A percentile compares a stretch with the other conserved stretches of the same genome.
phyloP scores from a whole-genome alignment of 345 rosid genomes.

The Bruguiera gymnorhiza region DNA sequence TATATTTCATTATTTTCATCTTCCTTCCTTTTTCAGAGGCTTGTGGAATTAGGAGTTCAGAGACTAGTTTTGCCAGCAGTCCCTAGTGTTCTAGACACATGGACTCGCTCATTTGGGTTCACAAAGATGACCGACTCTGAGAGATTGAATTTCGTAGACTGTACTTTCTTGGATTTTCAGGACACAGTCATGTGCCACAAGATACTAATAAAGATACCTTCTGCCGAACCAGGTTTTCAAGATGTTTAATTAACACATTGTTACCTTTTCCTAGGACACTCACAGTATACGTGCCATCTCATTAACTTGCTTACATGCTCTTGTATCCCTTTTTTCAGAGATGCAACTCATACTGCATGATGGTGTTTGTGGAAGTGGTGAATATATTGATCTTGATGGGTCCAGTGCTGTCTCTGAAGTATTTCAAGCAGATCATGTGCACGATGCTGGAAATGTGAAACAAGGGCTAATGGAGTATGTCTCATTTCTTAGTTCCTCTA shows the following conservation, averaged over 20 bases:
- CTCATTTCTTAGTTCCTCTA: constrained; percentile 21
- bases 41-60: constrained; percentile 60
- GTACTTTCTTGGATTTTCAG: constrained; percentile 65
- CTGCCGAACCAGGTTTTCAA: constrained; percentile 21
- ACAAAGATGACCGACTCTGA: constrained; percentile 48
- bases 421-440: constrained; percentile 29
- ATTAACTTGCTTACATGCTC: constrained; percentile 9
- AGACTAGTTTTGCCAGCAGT: constrained; percentile 77
- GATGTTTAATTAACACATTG: constrained; percentile 24
- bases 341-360: constrained; percentile 16
- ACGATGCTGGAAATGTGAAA: constrained; percentile 28
- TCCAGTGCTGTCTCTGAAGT: constrained; percentile 37
- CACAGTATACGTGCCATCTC: not conserved
- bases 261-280: not conserved
- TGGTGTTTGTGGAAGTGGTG: constrained; percentile 22
- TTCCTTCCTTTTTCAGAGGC: constrained; percentile 44
- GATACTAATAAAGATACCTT: constrained; percentile 28
- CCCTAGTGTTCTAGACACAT: constrained; percentile 51
- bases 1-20: constrained; percentile 4
- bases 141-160: constrained; percentile 46
- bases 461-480: constrained; percentile 40
- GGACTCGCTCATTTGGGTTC: constrained; percentile 80
- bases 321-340: constrained; percentile 30
- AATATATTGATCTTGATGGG: constrained; percentile 32
- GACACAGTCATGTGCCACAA: constrained; percentile 71